Conservation (phyloP, 345 rosid genomes). For the Populus euphratica region DNA sequence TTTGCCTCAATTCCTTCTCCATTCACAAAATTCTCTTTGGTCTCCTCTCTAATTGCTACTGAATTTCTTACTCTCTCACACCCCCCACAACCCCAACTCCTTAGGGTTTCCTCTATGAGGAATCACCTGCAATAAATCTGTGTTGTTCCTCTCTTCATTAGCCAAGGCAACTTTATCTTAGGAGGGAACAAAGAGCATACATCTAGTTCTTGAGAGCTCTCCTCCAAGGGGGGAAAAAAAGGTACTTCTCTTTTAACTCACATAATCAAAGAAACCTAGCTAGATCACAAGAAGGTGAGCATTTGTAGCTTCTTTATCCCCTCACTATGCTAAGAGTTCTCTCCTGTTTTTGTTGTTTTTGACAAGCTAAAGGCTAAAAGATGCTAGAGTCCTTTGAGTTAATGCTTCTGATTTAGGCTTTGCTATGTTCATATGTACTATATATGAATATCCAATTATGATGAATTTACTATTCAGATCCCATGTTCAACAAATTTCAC, state of each 20-base stretch:
- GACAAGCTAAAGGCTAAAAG: slow-evolving; percentile 30
- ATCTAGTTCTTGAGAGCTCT: slow-evolving; percentile 21
- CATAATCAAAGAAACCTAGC: slow-evolving; percentile 32
- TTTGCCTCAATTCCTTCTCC: slow-evolving; percentile 60
- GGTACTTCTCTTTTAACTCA: slow-evolving; percentile 32
- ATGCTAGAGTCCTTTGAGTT: slow-evolving; percentile 25
- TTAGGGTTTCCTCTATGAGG: slow-evolving; percentile 45
- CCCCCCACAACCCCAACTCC: background rate
- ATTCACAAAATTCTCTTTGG: slow-evolving; percentile 42
- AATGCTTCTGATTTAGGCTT: slow-evolving; percentile 39
- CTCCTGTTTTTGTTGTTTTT: slow-evolving; percentile 21
- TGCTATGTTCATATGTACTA: slow-evolving; percentile 12
- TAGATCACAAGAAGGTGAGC: slow-evolving; percentile 33
- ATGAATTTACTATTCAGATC: slow-evolving; percentile 36
- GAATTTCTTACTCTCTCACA: slow-evolving; percentile 12
- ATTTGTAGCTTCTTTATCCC: slow-evolving; percentile 17
- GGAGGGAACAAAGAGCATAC: slow-evolving; percentile 26
- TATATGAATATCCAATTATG: background rate
- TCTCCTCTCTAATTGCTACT: slow-evolving; percentile 16
- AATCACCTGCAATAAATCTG: slow-evolving; percentile 17
- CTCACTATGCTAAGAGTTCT: slow-evolving; percentile 13
- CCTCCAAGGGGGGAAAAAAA: slow-evolving; percentile 11
- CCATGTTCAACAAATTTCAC: slow-evolving; percentile 20
- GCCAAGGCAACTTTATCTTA: slow-evolving; percentile 26
- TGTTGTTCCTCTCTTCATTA: slow-evolving; percentile 18